Conservation (phyloP, 257 asterid genomes). For the Solanum etuberosum region DNA sequence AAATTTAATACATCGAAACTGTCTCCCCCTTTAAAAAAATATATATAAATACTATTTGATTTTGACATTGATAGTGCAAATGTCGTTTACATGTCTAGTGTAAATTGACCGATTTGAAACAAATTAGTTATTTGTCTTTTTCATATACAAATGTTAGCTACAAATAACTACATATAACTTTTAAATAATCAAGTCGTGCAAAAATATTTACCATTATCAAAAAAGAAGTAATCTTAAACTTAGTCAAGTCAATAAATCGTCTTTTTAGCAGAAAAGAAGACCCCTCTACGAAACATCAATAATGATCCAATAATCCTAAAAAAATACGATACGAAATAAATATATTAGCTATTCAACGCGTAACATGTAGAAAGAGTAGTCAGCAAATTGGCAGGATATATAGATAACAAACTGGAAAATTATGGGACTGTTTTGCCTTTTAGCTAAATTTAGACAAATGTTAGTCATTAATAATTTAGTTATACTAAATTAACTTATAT, state of each 20-base stretch:
- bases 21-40: rapidly evolving
- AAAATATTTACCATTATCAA: background rate
- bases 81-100: background rate
- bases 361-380: background rate
- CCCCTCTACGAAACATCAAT: background rate
- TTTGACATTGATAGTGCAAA: background rate
- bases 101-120: background rate
- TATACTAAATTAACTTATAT: background rate
- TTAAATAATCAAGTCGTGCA: background rate
- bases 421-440: background rate
- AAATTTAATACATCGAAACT: rapidly evolving
- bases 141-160: background rate
- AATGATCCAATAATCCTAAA: background rate
- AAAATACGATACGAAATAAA: rapidly evolving
- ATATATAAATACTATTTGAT: too few relatives aligned
- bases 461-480: background rate
- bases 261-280: background rate
- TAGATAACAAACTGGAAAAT: background rate
- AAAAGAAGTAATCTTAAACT: background rate
- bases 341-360: background rate
- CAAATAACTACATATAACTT: background rate
- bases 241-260: background rate
- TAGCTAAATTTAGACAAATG: background rate
- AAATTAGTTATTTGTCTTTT: background rate
- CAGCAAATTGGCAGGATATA: background rate